Evolutionary conservation across 148 eudicot genomes (phyloP).

Genomic region (Fallopia convolvulus): DNA sequence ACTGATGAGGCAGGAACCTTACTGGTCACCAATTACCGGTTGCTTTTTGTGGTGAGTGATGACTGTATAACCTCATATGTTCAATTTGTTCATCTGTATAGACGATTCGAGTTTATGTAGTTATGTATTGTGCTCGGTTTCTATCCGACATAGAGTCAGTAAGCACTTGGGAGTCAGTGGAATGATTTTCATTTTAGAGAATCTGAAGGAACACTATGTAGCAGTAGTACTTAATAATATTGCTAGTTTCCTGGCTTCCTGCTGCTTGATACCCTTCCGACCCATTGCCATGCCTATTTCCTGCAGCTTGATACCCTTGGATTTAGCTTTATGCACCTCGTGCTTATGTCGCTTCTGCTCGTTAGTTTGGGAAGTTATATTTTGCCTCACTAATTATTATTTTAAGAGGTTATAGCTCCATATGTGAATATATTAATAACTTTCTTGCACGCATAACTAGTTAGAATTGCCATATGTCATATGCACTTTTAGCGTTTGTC

Average conservation of each 20-base stretch:
- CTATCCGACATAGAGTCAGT: background rate
- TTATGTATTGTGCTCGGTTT: background rate
- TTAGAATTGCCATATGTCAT: background rate
- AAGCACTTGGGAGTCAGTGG: background rate
- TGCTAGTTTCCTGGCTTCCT: background rate
- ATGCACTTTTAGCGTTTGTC: background rate
- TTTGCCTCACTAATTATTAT: background rate
- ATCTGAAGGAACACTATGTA: background rate
- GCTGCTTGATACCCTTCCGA: constrained; percentile 2
- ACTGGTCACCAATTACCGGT: constrained; percentile 80
- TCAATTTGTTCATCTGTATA: background rate
- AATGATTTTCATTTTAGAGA: background rate
- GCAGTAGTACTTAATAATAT: background rate
- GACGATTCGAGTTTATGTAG: background rate
- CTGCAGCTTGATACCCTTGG: background rate
- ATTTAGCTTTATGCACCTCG: background rate
- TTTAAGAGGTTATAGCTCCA: background rate
- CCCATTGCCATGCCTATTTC: too few species aligned
- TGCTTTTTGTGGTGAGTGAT: constrained; percentile 79
- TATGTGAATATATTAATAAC: background rate
- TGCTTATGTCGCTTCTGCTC: background rate
- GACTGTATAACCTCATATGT: background rate
- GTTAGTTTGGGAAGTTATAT: background rate
- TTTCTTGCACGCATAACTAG: background rate
- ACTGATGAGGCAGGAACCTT: constrained; percentile 85